Conservation (phyloP, 1,139 yeast species). For the Kurtzmaniella quercitrusa region DNA sequence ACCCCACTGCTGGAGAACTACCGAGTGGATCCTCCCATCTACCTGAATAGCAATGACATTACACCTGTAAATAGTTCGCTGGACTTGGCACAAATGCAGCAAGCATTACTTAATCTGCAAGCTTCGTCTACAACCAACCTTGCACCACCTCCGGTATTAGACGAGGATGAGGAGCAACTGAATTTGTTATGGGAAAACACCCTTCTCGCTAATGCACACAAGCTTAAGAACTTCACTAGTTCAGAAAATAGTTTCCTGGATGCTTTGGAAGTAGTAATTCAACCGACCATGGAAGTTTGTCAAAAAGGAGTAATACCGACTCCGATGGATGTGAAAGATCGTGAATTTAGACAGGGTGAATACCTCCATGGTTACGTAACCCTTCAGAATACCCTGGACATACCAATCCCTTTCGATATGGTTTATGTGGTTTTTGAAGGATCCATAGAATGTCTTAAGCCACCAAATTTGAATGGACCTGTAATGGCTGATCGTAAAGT, state of each 20-base stretch:
- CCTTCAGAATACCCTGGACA: conserved; percentile 18
- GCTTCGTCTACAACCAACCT: conserved; percentile 16
- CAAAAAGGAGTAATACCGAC: conserved; percentile 36
- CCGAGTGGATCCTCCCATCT: conserved; percentile 40
- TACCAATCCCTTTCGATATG: conserved; percentile 32
- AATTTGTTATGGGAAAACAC: conserved; percentile 40
- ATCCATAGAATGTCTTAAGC: conserved; percentile 19
- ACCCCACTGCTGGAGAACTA: conserved; percentile 40
- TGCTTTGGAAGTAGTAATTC: conserved; percentile 28
- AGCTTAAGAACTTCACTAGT: conserved; percentile 31
- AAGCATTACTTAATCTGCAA: conserved; percentile 10
- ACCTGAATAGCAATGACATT: conserved; percentile 26
- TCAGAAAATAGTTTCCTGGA: conserved; percentile 23
- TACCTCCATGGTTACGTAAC: conserved; percentile 33
- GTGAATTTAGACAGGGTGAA: conserved; percentile 31
- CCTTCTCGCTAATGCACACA: conserved; percentile 41
- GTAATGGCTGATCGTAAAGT: conserved; percentile 21
- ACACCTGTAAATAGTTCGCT: conserved; percentile 4
- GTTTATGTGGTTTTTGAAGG: conserved; percentile 35
- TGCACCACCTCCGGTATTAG: neutral
- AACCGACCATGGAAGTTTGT: conserved; percentile 39
- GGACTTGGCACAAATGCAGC: neutral
- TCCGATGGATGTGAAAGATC: conserved; percentile 20
- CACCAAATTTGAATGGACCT: neutral
- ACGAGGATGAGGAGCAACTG: neutral